Evolutionary conservation across 1,284 basidiomycete species (phyloP), one percentile per base, ranked within the genome.

Genomic region (Puccinia sorghi): DNA sequence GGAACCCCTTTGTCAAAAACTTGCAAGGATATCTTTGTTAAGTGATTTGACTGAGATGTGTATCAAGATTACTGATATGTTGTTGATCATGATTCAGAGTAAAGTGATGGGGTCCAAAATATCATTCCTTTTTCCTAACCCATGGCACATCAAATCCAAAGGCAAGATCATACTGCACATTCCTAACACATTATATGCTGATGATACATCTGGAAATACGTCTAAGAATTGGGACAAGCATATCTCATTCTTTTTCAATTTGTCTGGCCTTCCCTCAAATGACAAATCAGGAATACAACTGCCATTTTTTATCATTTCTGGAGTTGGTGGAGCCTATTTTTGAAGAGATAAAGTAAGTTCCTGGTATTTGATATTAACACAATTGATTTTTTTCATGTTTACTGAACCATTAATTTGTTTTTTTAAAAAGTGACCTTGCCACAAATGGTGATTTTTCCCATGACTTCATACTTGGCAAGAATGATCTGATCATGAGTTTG

Each of bases 141-240:
- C 32, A 32, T 32, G 32, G 32, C 32, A 4, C 4, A 4, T 32
- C 32, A 32, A 32, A 32, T 1, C 32, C 32, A 32, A 32, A 2
- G 32, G 32, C 32, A 32, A 32, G 37, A 71, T 61, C 17, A 75
- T 80, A 27, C 37, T 46, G 9, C n/a, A 79, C n/a, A n/a, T 86
- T 25, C 84, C 85, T 0, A 76, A 86, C 0, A 86, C 85, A 85
- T 27, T 86, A 0, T 87, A 87, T 79, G 87, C 86, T 71, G 86
- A 87, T 67, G 86, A 87, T 77, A 86, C 85, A 0, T 87, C 86
- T 0, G 86, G 86, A 0, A 87, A 87, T 80, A 32, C 82, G 0
- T 87, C 86, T 0, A 87, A 87, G 81, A 85, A 86, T 72, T 87
- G 86, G 86, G 87, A 87, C 72, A 83, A 86, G 57, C 86, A 87